Evolutionary conservation across 2,329 filamentous ascomycete species (phyloP).

Genomic region (Niveomyces coronatus): DNA sequence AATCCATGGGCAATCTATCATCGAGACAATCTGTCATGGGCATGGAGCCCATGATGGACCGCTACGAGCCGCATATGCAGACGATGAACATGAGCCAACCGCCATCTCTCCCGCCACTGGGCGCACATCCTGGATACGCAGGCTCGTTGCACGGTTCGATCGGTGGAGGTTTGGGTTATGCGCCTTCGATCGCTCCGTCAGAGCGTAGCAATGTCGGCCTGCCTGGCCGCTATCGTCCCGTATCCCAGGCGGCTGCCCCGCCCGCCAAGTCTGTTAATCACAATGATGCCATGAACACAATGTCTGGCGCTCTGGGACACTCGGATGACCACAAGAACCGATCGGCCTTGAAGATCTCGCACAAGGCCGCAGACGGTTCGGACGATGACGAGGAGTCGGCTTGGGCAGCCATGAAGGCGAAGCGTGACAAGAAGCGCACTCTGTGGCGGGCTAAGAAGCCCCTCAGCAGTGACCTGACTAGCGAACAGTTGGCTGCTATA

Average conservation of each 20-base stretch:
- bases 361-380: slow-evolving; percentile 29
- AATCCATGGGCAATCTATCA: slow-evolving; percentile 34
- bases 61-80: slow-evolving; percentile 40
- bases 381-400: slow-evolving; percentile 56
- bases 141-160: slow-evolving; percentile 18
- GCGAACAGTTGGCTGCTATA: slow-evolving; percentile 39
- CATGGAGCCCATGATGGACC: slow-evolving; percentile 33
- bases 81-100: slow-evolving; percentile 82
- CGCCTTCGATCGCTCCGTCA: slow-evolving; percentile 86
- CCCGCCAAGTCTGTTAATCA: slow-evolving; percentile 18
- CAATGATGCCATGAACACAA: slow-evolving; percentile 22
- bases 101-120: slow-evolving; percentile 46
- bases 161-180: slow-evolving; percentile 49
- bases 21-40: slow-evolving; percentile 37
- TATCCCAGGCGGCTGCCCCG: slow-evolving; percentile 50
- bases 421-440: slow-evolving; percentile 58
- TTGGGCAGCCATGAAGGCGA: slow-evolving; percentile 61
- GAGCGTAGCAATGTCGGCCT: slow-evolving; percentile 91
- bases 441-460: slow-evolving; percentile 54
- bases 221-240: slow-evolving; percentile 81
- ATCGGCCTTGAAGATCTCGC: slow-evolving; percentile 28
- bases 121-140: slow-evolving; percentile 29
- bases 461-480: slow-evolving; percentile 36
- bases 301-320: slow-evolving; percentile 22
- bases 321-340: slow-evolving; percentile 23